These are phyloP conservation scores for Ogataea trehalophila DNA, from an alignment of 805 yeast genomes.

Conservation along the genomic window DNA sequence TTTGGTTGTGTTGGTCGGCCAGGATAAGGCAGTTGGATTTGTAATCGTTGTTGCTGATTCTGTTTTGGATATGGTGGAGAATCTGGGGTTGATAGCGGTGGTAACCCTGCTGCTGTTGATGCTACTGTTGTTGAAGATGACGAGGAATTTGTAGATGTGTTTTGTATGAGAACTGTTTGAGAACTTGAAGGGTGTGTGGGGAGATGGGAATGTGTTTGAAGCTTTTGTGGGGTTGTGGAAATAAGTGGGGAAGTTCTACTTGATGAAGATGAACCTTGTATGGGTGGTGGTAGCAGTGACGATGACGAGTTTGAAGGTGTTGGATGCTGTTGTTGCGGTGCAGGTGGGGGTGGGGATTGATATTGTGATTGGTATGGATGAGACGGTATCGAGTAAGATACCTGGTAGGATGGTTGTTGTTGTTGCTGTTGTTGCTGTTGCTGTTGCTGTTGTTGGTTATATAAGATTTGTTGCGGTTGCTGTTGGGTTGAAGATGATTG, in stretches of 20 bases:
- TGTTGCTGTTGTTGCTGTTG: conserved; percentile 5
- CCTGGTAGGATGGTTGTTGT: conserved; percentile 6
- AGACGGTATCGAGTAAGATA: background rate
- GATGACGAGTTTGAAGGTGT: background rate
- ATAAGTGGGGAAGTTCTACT: background rate
- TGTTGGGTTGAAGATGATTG: conserved; percentile 5
- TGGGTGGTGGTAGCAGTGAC: conserved; percentile 1
- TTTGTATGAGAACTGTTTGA: background rate
- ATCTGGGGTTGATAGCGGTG: background rate
- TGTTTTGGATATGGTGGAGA: background rate
- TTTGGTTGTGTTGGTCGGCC: background rate
- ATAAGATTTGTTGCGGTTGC: background rate
- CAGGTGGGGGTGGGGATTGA: background rate
- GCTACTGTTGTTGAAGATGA: background rate
- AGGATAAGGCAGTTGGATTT: background rate
- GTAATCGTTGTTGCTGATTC: background rate
- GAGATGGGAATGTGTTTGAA: background rate
- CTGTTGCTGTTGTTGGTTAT: conserved; percentile 2
- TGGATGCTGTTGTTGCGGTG: background rate
- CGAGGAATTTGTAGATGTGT: background rate
- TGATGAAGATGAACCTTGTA: background rate
- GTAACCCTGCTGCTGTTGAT: background rate
- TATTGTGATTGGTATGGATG: background rate
- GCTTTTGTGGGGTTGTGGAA: background rate
- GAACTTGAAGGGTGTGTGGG: background rate